A percentile compares a stretch with the other conserved stretches of the same genome.
Evolutionary conservation across 1,284 basidiomycete genomes (phyloP).

Genomic region (Boletus holoroseus): DNA sequence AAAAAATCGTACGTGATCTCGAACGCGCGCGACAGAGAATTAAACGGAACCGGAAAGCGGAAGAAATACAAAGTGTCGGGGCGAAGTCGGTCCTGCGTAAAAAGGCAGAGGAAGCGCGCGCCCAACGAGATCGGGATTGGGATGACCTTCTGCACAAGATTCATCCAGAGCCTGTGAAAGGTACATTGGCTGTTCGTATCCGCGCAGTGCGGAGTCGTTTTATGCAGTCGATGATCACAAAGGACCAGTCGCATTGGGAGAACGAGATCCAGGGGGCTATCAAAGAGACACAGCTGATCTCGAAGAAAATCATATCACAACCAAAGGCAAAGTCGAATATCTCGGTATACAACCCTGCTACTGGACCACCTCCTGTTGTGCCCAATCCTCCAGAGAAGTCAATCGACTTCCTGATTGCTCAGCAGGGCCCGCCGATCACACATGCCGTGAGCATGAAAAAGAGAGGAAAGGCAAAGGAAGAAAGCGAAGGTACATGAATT

Average conservation of each 20-base stretch:
- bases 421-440: conserved; percentile 46
- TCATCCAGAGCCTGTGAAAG: conserved; percentile 48
- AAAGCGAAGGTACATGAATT: conserved; percentile 26
- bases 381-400: conserved; percentile 47
- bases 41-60: conserved; percentile 28
- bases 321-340: conserved; percentile 24
- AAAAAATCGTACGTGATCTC: conserved; percentile 40
- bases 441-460: conserved; percentile 27
- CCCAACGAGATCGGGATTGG: conserved; percentile 60
- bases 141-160: conserved; percentile 48
- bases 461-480: conserved; percentile 40
- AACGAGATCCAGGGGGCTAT: conserved; percentile 51
- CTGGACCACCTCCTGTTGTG: conserved; percentile 36
- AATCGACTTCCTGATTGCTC: conserved; percentile 48
- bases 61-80: conserved; percentile 38
- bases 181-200: conserved; percentile 46
- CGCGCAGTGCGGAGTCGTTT: conserved; percentile 51
- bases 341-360: conserved; percentile 10
- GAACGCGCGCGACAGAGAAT: conserved; percentile 37
- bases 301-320: conserved; percentile 38
- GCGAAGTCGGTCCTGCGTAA: conserved; percentile 48
- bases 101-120: conserved; percentile 53
- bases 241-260: conserved; percentile 56
- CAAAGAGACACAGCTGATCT: conserved; percentile 47
- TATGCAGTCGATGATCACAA: conserved; percentile 49